Evolutionary conservation across 129 eudicot species (phyloP), one percentile per base, ranked within the genome.

Genomic region (Heracleum sosnowskyi): DNA sequence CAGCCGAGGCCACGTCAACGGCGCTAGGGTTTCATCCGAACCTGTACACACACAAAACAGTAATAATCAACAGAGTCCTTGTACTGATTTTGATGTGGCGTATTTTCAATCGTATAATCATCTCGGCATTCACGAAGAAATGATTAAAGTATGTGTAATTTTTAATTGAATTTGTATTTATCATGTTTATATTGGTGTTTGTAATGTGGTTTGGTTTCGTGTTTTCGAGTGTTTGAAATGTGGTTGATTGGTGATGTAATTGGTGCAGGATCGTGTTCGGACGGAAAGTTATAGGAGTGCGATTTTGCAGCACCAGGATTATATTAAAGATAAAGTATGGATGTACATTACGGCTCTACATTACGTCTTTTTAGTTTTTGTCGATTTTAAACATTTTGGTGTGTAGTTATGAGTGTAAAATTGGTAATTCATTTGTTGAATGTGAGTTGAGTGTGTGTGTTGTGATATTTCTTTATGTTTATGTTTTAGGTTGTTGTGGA

Each of bases 61-160:
- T 51, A 20, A 51, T 22, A 55, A 76, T 40, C 76, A 40, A 76
- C 86, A 31, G 22, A 29, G 88, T 77, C 97, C 97, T 20, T 88
- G 97, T 84, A 95, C 99, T 79, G 92, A 91, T 64, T 95, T 88
- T 22, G 99, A 95, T 68, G 85, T 84, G 71, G 99, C 99, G 31
- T 95, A 95, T 70, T 95, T 95, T 68, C 88, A 95, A 51, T 92
- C 99, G 6, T 95, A 95, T 74, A 83, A 96, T 76, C 97, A 95
- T 77, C 89, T 95, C 69, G 99, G 99, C 69, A 95, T 95, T 74
- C 99, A 95, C 79, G 97, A 92, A 83, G 99, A 95, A 75, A 95
- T 95, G 99, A 95, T 91, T 79, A 95, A 92, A 97, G 99, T 94
- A 20, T 10, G 2, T n/a, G 15, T 10, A 31, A 7, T 8, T 11